Base-by-base conservation (phyloP, 805 yeast genomes). In the Grigorovia jiainica region DNA sequence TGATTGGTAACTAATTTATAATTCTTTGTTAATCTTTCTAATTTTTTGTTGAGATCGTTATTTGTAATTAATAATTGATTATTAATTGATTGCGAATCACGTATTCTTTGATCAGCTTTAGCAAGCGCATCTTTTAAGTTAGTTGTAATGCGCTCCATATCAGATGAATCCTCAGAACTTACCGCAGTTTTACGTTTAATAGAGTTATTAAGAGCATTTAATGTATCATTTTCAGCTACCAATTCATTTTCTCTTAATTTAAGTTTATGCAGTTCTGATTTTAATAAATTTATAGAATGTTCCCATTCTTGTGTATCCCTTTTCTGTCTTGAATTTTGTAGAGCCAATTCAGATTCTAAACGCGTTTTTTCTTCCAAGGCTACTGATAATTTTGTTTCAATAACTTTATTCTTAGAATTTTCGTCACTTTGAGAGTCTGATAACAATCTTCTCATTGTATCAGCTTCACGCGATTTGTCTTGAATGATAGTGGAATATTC, bases 391-490 rank as follows among this genome's bases (percentile, higher is more conserved):
- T 76, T 77, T 4, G 68, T 68, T 39, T 67, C 73, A 16, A 79
- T 59, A 29, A 82, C 87, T n/a, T 65, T 64, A n/a, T 73, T 59
- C 42, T 73, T 74, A 2, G 54, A 48, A 27, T 70, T 72, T 34
- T 75, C 71, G 31, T 67, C 71, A 36, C 76, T 78, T 51, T 87
- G 90, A 5, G 75, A 71, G 36, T 86, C 95, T 36, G 75, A 60
- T 23, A 89, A 55, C 31, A 86, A 58, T 44, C 83, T 67, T 50
- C 94, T 71, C 61, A 87, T 75, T 0, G 86, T 78, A 1, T 79
- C 68, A 0, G 86, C 71, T 61, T 90, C 97, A 39, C 89, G 69
- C 0, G 84, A 77, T 46, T 95, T 74, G 53, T 87, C 95, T 54
- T 81, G 92, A 2, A 89, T 61, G 60, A 79, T 68, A 25, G 75